Percentiles rank a stretch among this genome's conserved stretches.
Evolutionary conservation across 805 yeast species (phyloP).

Genomic region (Kuraishia piskuri): DNA sequence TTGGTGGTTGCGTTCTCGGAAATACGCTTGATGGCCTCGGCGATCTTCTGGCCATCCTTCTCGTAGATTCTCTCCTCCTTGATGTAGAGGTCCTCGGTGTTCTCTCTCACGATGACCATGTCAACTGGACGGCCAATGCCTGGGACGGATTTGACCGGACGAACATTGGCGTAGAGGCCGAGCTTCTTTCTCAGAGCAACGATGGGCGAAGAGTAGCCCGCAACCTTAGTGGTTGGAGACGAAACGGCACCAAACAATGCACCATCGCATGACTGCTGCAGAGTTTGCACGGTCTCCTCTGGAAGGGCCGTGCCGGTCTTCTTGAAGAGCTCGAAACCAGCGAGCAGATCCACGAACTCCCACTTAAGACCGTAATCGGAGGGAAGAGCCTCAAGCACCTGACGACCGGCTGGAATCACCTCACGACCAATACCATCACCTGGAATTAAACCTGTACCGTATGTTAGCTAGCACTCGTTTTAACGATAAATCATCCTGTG

Average conservation of each 20-base stretch:
- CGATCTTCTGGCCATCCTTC: constrained; percentile 79
- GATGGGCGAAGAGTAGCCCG: constrained; percentile 96
- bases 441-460: constrained; percentile 62
- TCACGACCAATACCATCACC: constrained; percentile 99
- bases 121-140: constrained; percentile 87
- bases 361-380: constrained; percentile 69
- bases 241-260: constrained; percentile 97
- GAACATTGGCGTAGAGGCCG: constrained; percentile 92
- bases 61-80: constrained; percentile 80
- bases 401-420: constrained; percentile 94
- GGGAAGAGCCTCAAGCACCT: constrained; percentile 76
- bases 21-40: constrained; percentile 97
- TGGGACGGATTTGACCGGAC: constrained; percentile 92
- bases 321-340: constrained; percentile 92
- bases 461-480: constrained; percentile 8
- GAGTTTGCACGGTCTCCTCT: constrained; percentile 74
- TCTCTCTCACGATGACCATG: constrained; percentile 96
- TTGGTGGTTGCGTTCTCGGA: constrained; percentile 77
- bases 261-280: constrained; percentile 84
- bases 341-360: constrained; percentile 80
- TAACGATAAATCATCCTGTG: too few species aligned
- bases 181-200: constrained; percentile 96
- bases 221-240: constrained; percentile 89
- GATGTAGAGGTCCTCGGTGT: constrained; percentile 95
- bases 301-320: constrained; percentile 95